phyloP scores from a whole-genome alignment of 768 basidiomycete genomes.

The Lactarius akahatsu region DNA sequence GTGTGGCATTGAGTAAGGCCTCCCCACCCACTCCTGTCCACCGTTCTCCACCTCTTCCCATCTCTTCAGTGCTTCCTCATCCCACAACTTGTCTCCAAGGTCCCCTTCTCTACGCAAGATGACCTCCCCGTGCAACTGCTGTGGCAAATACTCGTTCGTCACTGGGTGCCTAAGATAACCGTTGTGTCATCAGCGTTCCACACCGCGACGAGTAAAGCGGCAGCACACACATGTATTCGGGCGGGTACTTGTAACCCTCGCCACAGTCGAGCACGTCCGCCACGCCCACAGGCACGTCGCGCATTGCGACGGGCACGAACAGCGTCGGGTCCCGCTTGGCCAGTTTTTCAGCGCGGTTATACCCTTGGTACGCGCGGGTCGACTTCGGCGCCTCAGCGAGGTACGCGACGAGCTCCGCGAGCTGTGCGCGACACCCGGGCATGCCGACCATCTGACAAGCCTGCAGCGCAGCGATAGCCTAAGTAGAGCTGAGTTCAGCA shows the following conservation, averaged over 20 bases:
- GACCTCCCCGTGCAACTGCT: constrained; percentile 39
- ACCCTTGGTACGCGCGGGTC: constrained; percentile 76
- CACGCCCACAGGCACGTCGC: constrained; percentile 71
- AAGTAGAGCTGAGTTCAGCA: constrained; percentile 12
- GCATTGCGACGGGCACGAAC: constrained; percentile 67
- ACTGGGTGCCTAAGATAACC: constrained; percentile 46
- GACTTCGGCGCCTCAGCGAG: constrained; percentile 83
- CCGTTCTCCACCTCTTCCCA: constrained; percentile 50
- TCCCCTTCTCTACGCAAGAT: constrained; percentile 44
- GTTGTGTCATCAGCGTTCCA: not conserved
- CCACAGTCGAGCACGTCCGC: constrained; percentile 55
- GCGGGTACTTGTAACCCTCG: constrained; percentile 51
- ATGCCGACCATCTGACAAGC: constrained; percentile 73
- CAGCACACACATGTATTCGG: constrained; percentile 41
- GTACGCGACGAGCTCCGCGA: constrained; percentile 75
- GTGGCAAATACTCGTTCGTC: constrained; percentile 51
- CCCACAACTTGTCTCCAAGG: constrained; percentile 44
- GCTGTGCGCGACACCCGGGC: constrained; percentile 78
- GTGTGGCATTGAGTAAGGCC: not conserved
- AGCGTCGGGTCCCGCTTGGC: constrained; percentile 52
- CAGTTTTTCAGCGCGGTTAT: constrained; percentile 63
- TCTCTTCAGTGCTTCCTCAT: constrained; percentile 44
- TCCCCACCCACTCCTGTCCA: constrained; percentile 40
- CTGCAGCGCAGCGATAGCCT: constrained; percentile 63
- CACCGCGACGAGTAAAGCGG: not conserved